A percentile compares a stretch with the other conserved stretches of the same genome.
Evolutionary conservation across 2,329 filamentous ascomycete genomes (phyloP).

Genomic region (Sporothrix curviconia): DNA sequence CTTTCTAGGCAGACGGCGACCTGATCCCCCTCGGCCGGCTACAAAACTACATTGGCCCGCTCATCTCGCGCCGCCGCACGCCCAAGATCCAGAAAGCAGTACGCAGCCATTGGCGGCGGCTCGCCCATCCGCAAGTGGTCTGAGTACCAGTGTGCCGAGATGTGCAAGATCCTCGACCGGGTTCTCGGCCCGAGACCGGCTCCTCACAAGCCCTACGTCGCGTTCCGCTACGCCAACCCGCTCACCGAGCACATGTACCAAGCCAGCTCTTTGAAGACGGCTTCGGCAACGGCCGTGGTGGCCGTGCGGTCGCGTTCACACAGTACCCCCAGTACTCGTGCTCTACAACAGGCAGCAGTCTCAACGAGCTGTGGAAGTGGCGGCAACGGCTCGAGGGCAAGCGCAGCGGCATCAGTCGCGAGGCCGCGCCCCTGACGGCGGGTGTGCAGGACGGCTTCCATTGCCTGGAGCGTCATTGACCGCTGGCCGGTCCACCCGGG

Average conservation of each 20-base stretch:
- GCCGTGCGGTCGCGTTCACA: conserved; percentile 90
- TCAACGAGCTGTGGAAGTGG: conserved; percentile 99
- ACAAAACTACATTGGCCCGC: conserved; percentile 81
- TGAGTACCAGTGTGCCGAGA: conserved; percentile 85
- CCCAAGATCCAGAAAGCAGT: conserved; percentile 97
- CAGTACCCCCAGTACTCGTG: conserved; percentile 99
- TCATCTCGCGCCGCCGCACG: conserved; percentile 80
- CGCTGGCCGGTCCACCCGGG: conserved; percentile 91
- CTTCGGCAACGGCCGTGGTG: conserved; percentile 83
- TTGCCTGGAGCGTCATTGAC: conserved; percentile 96
- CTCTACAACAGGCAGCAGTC: conserved; percentile 88
- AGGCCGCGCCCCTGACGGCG: conserved; percentile 28
- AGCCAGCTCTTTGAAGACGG: conserved; percentile 76
- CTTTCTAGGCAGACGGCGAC: conserved; percentile 74
- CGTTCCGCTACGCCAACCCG: conserved; percentile 90
- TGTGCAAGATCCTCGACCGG: conserved; percentile 94
- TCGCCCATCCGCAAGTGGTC: conserved; percentile 98
- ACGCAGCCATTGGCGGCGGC: conserved; percentile 90
- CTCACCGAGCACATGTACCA: conserved; percentile 92
- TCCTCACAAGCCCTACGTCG: conserved; percentile 94
- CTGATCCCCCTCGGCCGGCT: conserved; percentile 91
- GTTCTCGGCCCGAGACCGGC: conserved; percentile 89
- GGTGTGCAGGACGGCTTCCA: conserved; percentile 53
- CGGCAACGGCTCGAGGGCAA: conserved; percentile 80
- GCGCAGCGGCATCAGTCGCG: conserved; percentile 33